phyloP scores from a whole-genome alignment of 1,284 basidiomycete species.

The Grifola frondosa region DNA sequence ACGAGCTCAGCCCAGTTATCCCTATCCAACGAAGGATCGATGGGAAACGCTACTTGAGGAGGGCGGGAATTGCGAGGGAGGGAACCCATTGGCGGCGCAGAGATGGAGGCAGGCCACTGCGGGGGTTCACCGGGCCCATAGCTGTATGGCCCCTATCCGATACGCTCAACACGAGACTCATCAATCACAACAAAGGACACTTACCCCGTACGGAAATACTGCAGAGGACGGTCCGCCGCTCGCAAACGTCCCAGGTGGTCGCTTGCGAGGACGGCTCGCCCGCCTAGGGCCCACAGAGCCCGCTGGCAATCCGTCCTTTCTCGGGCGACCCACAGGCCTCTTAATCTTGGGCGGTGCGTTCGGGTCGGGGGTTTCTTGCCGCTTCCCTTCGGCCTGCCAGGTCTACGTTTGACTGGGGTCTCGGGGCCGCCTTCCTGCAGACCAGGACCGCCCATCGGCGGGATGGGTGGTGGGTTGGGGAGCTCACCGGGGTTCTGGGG shows the following conservation, averaged over 20 bases:
- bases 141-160: no score
- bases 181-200: constrained; percentile 8
- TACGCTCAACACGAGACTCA: constrained; percentile 6
- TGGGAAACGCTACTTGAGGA: constrained; percentile 32
- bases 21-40: constrained; percentile 51
- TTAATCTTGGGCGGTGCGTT: constrained; percentile 44
- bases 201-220: constrained; percentile 22
- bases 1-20: constrained; percentile 64
- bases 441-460: constrained; percentile 12
- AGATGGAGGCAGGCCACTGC: constrained; percentile 30
- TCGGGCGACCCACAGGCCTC: constrained; percentile 53
- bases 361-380: constrained; percentile 48
- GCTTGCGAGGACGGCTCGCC: constrained; percentile 38
- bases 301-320: constrained; percentile 58
- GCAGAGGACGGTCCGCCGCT: constrained; percentile 22
- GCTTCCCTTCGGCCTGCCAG: constrained; percentile 51
- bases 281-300: constrained; percentile 45
- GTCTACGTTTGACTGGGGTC: constrained; percentile 37
- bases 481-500: constrained; percentile 12
- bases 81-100: constrained; percentile 35
- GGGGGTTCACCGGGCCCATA: constrained; percentile 10
- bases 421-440: constrained; percentile 22
- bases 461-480: constrained; percentile 14
- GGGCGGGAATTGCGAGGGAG: constrained; percentile 19
- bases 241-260: constrained; percentile 38